These are phyloP conservation scores for Pichia heedii DNA, from an alignment of 805 yeast species.

Conservation along the genomic window DNA sequence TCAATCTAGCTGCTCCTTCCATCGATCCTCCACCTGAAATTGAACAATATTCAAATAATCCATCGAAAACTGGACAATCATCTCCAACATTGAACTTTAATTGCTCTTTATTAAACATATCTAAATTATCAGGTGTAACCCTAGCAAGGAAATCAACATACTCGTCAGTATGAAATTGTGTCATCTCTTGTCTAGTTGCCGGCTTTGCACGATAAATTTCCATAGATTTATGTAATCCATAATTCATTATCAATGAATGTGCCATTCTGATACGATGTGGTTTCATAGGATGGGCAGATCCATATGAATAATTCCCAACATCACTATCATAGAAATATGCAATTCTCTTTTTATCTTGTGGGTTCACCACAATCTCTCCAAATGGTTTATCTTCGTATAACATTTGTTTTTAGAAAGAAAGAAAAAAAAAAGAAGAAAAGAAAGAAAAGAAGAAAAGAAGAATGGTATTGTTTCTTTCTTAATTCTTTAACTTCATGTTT, in stretches of 20 bases:
- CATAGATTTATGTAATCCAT: slow-evolving; percentile 94
- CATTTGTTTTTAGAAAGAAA: slow-evolving; percentile 22
- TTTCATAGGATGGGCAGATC: slow-evolving; percentile 98
- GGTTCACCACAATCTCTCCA: slow-evolving; percentile 49
- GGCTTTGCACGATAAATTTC: slow-evolving; percentile 96
- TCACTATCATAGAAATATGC: slow-evolving; percentile 84
- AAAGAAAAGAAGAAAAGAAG: too few species aligned
- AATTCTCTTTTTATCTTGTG: slow-evolving; percentile 50
- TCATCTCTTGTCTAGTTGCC: slow-evolving; percentile 96
- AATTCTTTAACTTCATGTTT: too few species aligned
- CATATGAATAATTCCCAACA: slow-evolving; percentile 96
- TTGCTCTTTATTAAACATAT: slow-evolving; percentile 78
- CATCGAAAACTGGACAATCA: slow-evolving; percentile 81
- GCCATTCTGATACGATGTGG: slow-evolving; percentile 99
- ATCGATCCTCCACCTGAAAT: slow-evolving; percentile 84
- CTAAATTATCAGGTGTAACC: slow-evolving; percentile 88
- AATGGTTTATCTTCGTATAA: slow-evolving; percentile 49
- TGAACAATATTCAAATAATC: slow-evolving; percentile 65
- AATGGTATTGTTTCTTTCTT: too few species aligned
- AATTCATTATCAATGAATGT: slow-evolving; percentile 92
- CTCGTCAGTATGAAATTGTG: slow-evolving; percentile 97
- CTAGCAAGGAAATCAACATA: slow-evolving; percentile 86
- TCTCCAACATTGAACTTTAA: slow-evolving; percentile 93
- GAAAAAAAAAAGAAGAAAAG: too few species aligned
- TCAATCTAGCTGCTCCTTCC: slow-evolving; percentile 81